Base-by-base conservation (phyloP, 2,329 filamentous ascomycete species). In the Mollisia scopiformis region DNA sequence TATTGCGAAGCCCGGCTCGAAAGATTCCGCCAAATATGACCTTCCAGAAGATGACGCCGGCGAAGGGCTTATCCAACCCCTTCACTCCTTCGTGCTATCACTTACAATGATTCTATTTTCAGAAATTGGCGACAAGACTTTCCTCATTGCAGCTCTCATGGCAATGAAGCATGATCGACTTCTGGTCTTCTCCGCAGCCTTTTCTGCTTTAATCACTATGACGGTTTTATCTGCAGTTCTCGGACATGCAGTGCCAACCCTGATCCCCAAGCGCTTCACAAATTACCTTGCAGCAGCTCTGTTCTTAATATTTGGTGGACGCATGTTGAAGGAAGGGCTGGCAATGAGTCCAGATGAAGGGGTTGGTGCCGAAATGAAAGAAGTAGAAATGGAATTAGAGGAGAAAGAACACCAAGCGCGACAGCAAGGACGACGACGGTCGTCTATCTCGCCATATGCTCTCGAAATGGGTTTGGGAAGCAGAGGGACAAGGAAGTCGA, bases 71-170 rank as follows among this genome's bases (percentile, higher is more conserved):
- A 92, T 93, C 62, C 89, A 88, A 64, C 91, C 92, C 19, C 81
- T 88, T 71, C 94, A 99, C 75, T 98, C 95, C 3, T 96, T 95
- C 72, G 73, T 96, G 13, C 87, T 98, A 31, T 96, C 95, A 16
- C 87, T 97, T 62, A 94, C 93, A 60, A 99, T 98, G 95, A 99
- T 99, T 71, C 81, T 98, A 64, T 90, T 98, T 70, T 97, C 94
- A 50, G 95, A 99, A 75, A 88, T 99, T 70, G 95, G 95, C 65
- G 95, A 99, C 84, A 99, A 99, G 80, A 99, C 95, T 0, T 99
- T 99, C 80, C 84, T 99, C 46, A 92, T 99, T 23, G 95, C 95
- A 6, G 94, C 93, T 7, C 85, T 99, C 19, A 99, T 99, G 95
- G 95, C 95, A 13, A 99, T 99, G 95, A 95, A 97, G 75, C 94